Conservation (phyloP, 352 stramenopile species). For the Globisporangium perplexum region DNA sequence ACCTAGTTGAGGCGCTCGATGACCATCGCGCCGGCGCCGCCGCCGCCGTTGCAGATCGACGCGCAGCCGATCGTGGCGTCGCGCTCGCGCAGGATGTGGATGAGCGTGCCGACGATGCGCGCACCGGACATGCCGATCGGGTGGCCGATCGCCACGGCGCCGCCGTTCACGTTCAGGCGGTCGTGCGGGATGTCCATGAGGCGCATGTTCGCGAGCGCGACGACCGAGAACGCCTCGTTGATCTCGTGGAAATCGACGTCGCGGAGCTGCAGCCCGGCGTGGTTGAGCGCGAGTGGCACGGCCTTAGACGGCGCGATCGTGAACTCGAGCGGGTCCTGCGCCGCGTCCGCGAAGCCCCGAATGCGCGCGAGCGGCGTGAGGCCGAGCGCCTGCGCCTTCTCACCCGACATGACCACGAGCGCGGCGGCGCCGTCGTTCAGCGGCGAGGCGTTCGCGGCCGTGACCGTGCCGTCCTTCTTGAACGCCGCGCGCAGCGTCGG, state of each 20-base stretch:
- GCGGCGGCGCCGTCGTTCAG: slow-evolving; percentile 97
- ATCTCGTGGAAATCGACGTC: slow-evolving; percentile 99
- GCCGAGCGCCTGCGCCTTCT: slow-evolving; percentile 79
- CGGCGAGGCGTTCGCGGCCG: slow-evolving; percentile 95
- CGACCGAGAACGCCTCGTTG: slow-evolving; percentile 99
- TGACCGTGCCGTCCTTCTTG: slow-evolving; percentile 95
- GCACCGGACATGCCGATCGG: slow-evolving; percentile 86
- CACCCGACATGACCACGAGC: slow-evolving; percentile 94
- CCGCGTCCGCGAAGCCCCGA: slow-evolving; percentile 76
- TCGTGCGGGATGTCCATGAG: slow-evolving; percentile 91
- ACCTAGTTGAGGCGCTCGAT: slow-evolving; percentile 87
- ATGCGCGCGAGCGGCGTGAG: slow-evolving; percentile 73
- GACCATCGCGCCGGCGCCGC: slow-evolving; percentile 94
- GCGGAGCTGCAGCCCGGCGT: slow-evolving; percentile 85
- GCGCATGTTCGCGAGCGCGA: slow-evolving; percentile 94
- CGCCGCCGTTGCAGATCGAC: slow-evolving; percentile 98
- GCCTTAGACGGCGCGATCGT: slow-evolving; percentile 95
- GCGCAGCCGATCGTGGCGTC: slow-evolving; percentile 95
- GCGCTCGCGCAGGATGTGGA: slow-evolving; percentile 92
- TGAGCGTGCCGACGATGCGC: slow-evolving; percentile 93
- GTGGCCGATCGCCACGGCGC: slow-evolving; percentile 84
- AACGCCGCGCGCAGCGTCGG: slow-evolving; percentile 90
- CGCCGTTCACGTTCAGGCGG: slow-evolving; percentile 96
- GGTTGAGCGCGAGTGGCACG: slow-evolving; percentile 88
- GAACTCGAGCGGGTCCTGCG: slow-evolving; percentile 93